Evolutionary conservation across 345 rosid species (phyloP).

Genomic region (Tarenaya hassleriana): DNA sequence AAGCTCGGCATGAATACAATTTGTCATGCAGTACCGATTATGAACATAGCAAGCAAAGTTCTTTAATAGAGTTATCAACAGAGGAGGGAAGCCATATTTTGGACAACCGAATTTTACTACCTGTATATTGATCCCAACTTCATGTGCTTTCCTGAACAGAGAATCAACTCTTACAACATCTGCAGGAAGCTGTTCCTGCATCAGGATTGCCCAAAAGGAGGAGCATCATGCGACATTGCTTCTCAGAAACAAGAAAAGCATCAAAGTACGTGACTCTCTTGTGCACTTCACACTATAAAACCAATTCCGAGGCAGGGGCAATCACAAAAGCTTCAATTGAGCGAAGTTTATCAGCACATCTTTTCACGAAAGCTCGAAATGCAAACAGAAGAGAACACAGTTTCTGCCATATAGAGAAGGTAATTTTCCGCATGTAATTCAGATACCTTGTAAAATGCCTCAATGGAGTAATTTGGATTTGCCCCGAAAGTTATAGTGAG

Average conservation of each 20-base stretch:
- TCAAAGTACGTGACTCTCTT: too few relatives aligned
- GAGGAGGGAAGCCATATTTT: too few relatives aligned
- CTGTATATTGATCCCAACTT: conserved; percentile 66
- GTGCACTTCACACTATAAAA: too few relatives aligned
- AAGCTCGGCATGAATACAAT: not conserved
- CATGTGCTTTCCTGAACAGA: conserved; percentile 65
- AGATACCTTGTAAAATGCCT: conserved; percentile 81
- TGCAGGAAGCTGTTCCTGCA: conserved; percentile 82
- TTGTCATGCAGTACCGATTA: conserved; percentile 8
- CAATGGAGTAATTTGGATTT: conserved; percentile 74
- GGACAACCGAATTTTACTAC: conserved; percentile 36
- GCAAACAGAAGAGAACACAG: too few relatives aligned
- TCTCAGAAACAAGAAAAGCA: conserved; percentile 9
- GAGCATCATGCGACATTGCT: conserved; percentile 1
- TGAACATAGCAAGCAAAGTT: not conserved
- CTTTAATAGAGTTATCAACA: too few relatives aligned
- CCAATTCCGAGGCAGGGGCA: too few relatives aligned
- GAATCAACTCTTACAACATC: conserved; percentile 80
- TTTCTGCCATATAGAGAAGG: too few relatives aligned
- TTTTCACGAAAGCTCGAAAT: too few relatives aligned
- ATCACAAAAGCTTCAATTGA: too few relatives aligned
- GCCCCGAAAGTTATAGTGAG: conserved; percentile 86
- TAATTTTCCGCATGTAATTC: conserved; percentile 3
- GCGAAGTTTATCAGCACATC: too few relatives aligned
- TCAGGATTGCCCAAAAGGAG: conserved; percentile 6